phyloP scores from a whole-genome alignment of 108 stramenopile genomes.

The Nannochloropsis granulata region DNA sequence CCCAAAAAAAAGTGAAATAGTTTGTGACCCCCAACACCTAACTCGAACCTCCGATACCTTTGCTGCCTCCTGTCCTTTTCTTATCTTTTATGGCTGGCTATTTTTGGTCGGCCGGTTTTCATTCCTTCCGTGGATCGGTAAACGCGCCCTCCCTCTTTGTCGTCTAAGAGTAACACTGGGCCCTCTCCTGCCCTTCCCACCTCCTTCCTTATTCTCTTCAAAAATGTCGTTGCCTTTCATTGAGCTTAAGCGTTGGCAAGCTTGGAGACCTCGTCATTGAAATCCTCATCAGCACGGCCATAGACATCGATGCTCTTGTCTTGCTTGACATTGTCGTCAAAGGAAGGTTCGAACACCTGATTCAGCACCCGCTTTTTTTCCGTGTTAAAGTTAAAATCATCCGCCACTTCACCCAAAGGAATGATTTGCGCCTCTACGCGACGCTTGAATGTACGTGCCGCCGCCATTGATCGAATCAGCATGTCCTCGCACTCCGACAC shows the following conservation, averaged over 20 bases:
- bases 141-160: too few species aligned
- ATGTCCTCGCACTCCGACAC: conserved; percentile 12
- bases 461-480: conserved; percentile 15
- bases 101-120: too few species aligned
- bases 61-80: too few species aligned
- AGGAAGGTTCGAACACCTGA: conserved; percentile 28
- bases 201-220: too few species aligned
- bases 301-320: conserved; percentile 33
- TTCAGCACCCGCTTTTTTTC: conserved; percentile 27
- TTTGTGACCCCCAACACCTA: too few species aligned
- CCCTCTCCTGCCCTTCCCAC: too few species aligned
- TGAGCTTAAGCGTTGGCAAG: background rate
- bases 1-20: too few species aligned
- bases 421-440: conserved; percentile 19
- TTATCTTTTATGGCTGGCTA: too few species aligned
- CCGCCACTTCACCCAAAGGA: background rate
- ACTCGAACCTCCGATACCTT: too few species aligned
- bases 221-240: too few species aligned
- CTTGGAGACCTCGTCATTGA: background rate
- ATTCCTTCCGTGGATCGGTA: too few species aligned
- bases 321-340: conserved; percentile 35
- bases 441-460: conserved; percentile 22
- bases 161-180: too few species aligned
- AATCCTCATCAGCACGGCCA: conserved; percentile 15
- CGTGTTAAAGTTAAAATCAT: conserved; percentile 21